A percentile compares a stretch with the other conserved stretches of the same genome.
These are phyloP conservation scores for Pleomassaria siparia DNA, from an alignment of 2,329 filamentous ascomycete species.

Conservation along the genomic window DNA sequence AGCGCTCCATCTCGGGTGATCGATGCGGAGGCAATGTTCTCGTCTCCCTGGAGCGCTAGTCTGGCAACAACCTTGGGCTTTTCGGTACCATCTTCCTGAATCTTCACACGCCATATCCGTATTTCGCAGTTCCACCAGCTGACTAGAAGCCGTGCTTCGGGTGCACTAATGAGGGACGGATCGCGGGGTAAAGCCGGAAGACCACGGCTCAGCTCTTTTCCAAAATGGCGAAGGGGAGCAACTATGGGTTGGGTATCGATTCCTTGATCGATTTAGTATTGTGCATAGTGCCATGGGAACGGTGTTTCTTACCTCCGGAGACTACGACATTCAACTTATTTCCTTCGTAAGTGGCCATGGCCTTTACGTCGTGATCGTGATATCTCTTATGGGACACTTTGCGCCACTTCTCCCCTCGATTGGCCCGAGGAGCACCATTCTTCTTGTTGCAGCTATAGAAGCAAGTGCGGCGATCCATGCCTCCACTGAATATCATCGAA, in stretches of 20 bases:
- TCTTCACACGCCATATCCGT: conserved; percentile 72
- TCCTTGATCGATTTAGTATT: conserved; percentile 55
- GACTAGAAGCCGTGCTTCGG: conserved; percentile 72
- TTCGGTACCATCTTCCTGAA: conserved; percentile 50
- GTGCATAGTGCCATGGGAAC: neutral
- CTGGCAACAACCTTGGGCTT: conserved; percentile 45
- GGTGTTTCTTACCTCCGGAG: conserved; percentile 71
- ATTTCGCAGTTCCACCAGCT: conserved; percentile 93
- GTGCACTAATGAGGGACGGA: conserved; percentile 71
- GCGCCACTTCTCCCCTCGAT: conserved; percentile 64
- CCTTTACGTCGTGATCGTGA: conserved; percentile 93
- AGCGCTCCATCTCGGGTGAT: conserved; percentile 72
- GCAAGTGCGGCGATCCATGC: conserved; percentile 86
- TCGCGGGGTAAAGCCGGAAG: conserved; percentile 83
- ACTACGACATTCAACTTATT: conserved; percentile 81
- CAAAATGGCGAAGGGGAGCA: conserved; percentile 75
- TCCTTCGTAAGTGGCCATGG: conserved; percentile 87
- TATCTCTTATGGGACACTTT: conserved; percentile 84
- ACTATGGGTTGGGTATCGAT: conserved; percentile 84
- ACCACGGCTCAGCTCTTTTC: conserved; percentile 76
- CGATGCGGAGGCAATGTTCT: conserved; percentile 75
- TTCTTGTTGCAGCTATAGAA: conserved; percentile 66
- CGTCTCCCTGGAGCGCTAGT: conserved; percentile 60
- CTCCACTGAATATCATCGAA: conserved; percentile 79
- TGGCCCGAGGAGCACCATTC: conserved; percentile 15